Evolutionary conservation across 306 rosid species (phyloP).

Genomic region (Urtica urens): DNA sequence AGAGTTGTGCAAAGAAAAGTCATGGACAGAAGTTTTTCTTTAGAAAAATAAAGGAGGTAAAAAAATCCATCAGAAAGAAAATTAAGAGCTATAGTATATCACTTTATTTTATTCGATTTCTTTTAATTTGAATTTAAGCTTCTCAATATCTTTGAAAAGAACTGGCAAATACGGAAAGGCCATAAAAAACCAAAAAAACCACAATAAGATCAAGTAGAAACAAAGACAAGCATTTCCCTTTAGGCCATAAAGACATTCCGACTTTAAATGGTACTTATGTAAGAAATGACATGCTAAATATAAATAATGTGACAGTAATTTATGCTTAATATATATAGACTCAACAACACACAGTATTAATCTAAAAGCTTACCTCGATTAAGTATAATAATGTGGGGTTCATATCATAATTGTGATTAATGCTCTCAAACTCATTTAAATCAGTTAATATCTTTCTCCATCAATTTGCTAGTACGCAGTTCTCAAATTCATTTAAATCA

Average conservation of each 20-base stretch:
- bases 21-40: neutral
- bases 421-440: neutral
- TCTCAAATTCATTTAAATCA: no score
- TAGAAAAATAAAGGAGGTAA: neutral
- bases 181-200: no score
- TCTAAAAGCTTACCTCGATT: neutral
- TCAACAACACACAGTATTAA: no score
- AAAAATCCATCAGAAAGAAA: neutral
- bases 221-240: constrained; percentile 25
- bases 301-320: neutral
- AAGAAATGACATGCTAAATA: neutral
- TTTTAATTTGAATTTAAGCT: constrained; percentile 4
- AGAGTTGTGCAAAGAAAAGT: constrained; percentile 29
- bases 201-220: constrained; percentile 20
- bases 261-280: constrained; percentile 8
- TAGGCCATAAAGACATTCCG: constrained; percentile 22
- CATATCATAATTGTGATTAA: neutral
- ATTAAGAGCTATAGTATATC: neutral
- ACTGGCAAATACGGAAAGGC: constrained; percentile 14
- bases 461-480: neutral
- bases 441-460: neutral
- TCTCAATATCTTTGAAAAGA: constrained; percentile 21
- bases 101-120: constrained; percentile 9
- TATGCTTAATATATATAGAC: neutral
- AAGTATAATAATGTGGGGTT: neutral